These are phyloP conservation scores for Hagleromyces aurorensis DNA, from an alignment of 805 yeast genomes.

Conservation along the genomic window DNA sequence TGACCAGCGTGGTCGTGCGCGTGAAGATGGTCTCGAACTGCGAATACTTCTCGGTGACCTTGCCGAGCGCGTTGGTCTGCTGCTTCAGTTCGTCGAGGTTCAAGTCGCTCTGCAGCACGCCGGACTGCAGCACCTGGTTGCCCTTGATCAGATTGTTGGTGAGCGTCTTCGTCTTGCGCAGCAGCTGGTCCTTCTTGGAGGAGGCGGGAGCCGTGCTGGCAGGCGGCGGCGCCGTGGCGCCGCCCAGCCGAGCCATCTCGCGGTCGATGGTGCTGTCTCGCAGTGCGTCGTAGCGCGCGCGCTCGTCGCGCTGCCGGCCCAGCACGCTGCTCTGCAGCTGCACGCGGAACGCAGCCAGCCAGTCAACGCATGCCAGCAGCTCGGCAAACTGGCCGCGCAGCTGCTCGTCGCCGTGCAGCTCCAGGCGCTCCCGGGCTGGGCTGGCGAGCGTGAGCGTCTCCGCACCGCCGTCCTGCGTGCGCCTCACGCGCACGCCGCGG, in stretches of 20 bases:
- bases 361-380: conserved; percentile 12
- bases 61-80: conserved; percentile 25
- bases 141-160: conserved; percentile 28
- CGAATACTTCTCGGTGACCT: conserved; percentile 27
- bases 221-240: neutral
- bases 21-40: conserved; percentile 24
- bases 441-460: no score
- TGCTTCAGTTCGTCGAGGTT: conserved; percentile 29
- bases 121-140: conserved; percentile 27
- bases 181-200: conserved; percentile 22
- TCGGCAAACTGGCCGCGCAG: conserved; percentile 4
- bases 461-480: no score
- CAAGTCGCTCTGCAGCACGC: conserved; percentile 30
- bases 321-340: conserved; percentile 3
- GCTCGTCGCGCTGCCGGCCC: conserved; percentile 1
- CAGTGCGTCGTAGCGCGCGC: neutral
- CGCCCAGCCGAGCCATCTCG: neutral
- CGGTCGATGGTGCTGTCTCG: conserved; percentile 6
- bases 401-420: neutral
- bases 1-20: conserved; percentile 27
- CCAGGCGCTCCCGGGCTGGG: no score
- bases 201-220: conserved; percentile 1
- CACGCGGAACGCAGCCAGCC: conserved; percentile 17
- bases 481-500: no score
- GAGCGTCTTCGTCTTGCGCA: conserved; percentile 22